Conservation (phyloP, 352 stramenopile species). For the Phytopythium cucurbitacearum region DNA sequence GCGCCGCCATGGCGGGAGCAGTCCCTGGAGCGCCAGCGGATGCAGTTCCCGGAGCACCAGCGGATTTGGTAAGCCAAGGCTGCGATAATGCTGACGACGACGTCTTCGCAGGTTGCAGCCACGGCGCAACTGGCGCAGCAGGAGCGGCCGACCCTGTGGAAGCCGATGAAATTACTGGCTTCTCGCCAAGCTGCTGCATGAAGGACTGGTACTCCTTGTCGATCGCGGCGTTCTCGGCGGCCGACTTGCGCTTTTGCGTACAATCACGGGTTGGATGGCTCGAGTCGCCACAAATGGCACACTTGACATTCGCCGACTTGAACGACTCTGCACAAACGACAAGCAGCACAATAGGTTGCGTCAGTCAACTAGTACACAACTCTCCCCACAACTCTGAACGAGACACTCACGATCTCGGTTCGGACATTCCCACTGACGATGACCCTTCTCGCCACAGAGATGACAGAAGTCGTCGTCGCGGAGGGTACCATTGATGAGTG, state of each 20-base stretch:
- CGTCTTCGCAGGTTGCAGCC: conserved; percentile 61
- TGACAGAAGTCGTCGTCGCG: conserved; percentile 97
- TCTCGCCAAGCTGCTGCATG: conserved; percentile 85
- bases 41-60: conserved; percentile 30
- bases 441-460: conserved; percentile 97
- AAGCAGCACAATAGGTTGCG: background rate
- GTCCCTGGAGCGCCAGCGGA: conserved; percentile 14
- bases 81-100: conserved; percentile 29
- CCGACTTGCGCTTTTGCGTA: conserved; percentile 81
- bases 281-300: conserved; percentile 97
- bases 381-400: conserved; percentile 6
- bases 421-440: conserved; percentile 97
- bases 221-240: conserved; percentile 68
- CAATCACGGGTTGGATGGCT: conserved; percentile 98
- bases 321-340: conserved; percentile 45
- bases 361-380: conserved; percentile 28
- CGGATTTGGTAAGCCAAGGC: conserved; percentile 58
- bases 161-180: conserved; percentile 57
- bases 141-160: conserved; percentile 24
- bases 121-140: conserved; percentile 37
- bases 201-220: conserved; percentile 86
- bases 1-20: background rate
- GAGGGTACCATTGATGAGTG: conserved; percentile 98
- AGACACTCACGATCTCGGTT: conserved; percentile 77
- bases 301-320: conserved; percentile 90